Conservation (phyloP, 2,329 filamentous ascomycete species). For the Colletotrichum kahawae region DNA sequence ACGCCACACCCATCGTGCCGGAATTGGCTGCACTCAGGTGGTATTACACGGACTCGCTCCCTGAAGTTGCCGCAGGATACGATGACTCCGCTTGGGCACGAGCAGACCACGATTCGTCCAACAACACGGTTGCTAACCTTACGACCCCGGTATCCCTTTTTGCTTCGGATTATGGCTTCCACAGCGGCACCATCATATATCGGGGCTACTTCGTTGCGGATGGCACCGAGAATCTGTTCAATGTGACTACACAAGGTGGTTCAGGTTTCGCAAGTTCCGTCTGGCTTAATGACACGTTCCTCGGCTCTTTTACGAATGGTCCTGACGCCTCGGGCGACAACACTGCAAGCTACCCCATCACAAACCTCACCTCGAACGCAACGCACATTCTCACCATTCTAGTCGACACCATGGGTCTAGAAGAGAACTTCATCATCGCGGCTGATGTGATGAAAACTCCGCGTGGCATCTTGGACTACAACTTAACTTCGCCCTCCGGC, state of each 20-base stretch:
- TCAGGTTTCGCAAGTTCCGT: constrained; percentile 69
- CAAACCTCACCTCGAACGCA: constrained; percentile 54
- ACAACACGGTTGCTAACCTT: constrained; percentile 62
- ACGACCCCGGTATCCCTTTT: constrained; percentile 72
- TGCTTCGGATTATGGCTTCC: constrained; percentile 75
- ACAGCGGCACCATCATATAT: constrained; percentile 72
- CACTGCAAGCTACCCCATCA: constrained; percentile 62
- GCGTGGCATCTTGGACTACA: constrained; percentile 67
- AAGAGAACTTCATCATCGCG: constrained; percentile 69
- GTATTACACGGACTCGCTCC: constrained; percentile 74
- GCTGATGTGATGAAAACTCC: constrained; percentile 65
- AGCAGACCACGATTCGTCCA: constrained; percentile 62
- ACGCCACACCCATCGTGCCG: constrained; percentile 55
- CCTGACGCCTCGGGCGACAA: constrained; percentile 51
- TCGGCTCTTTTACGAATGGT: constrained; percentile 68
- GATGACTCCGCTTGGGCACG: constrained; percentile 71
- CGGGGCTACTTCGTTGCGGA: constrained; percentile 71
- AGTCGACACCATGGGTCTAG: constrained; percentile 75
- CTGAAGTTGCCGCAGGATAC: constrained; percentile 68
- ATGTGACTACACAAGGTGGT: constrained; percentile 68
- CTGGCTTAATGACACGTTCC: constrained; percentile 67
- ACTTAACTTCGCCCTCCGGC: constrained; percentile 49
- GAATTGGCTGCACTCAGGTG: constrained; percentile 64
- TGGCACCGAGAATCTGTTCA: constrained; percentile 63
- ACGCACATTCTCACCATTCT: constrained; percentile 70